A percentile compares a stretch with the other conserved stretches of the same genome.
Conservation (phyloP, 2,329 filamentous ascomycete genomes). For the Paecilomyces sp. region DNA sequence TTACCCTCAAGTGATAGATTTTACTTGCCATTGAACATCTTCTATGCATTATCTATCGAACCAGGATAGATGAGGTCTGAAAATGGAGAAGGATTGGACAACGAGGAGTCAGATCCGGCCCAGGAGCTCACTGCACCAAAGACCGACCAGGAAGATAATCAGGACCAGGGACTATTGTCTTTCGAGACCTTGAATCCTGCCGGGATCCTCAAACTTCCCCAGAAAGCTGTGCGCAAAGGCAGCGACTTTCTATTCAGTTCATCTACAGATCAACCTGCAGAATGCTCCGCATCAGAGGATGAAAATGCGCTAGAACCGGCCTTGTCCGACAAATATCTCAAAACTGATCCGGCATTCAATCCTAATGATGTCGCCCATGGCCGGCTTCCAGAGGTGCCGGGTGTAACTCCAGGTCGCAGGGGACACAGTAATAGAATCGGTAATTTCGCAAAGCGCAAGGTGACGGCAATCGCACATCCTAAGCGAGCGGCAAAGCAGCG, state of each 20-base stretch:
- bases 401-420: conserved; percentile 1
- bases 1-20: no score
- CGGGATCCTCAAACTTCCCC: no score
- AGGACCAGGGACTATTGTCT: no score
- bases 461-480: conserved; percentile 22
- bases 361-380: conserved; percentile 15
- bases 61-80: conserved; percentile 8
- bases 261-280: no score
- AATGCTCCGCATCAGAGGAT: neutral
- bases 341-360: conserved; percentile 27
- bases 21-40: no score
- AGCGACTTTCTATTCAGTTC: no score
- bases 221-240: no score
- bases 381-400: conserved; percentile 10
- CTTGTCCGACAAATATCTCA: conserved; percentile 5
- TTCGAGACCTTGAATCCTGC: no score
- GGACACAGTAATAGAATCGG: conserved; percentile 8
- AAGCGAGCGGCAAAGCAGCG: conserved; percentile 20
- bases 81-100: neutral
- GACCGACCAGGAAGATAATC: no score
- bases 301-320: neutral
- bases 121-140: no score
- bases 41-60: conserved; percentile 23
- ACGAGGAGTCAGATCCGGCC: neutral
- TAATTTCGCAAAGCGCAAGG: conserved; percentile 8